These are phyloP conservation scores for Coniochaeta sp. DNA, from an alignment of 2,329 filamentous ascomycete genomes.

Conservation along the genomic window DNA sequence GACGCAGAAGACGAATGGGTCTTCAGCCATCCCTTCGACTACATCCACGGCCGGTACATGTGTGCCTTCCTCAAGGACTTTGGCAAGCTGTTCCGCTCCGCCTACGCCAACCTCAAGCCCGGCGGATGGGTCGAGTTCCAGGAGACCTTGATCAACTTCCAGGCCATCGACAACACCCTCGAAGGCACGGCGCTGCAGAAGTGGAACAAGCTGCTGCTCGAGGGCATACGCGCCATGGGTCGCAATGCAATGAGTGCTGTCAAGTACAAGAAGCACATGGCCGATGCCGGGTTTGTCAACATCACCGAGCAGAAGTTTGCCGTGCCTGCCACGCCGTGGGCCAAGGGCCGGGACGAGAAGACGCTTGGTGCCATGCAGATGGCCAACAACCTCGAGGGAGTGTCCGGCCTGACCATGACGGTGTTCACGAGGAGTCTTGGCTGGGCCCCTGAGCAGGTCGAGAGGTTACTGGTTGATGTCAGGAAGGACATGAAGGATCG, in stretches of 20 bases:
- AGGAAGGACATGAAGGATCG: constrained; percentile 3
- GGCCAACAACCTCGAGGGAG: constrained; percentile 14
- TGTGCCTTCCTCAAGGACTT: constrained; percentile 14
- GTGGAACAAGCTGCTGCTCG: constrained; percentile 11
- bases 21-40: constrained; percentile 22
- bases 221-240: constrained; percentile 1
- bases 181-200: constrained; percentile 8
- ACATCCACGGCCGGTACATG: constrained; percentile 14
- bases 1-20: constrained; percentile 37
- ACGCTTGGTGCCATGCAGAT: constrained; percentile 13
- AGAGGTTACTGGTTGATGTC: constrained; percentile 4
- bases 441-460: constrained; percentile 4
- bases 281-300: constrained; percentile 11
- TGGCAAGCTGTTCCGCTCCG: constrained; percentile 11
- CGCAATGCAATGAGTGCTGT: background rate
- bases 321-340: constrained; percentile 13
- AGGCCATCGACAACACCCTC: constrained; percentile 11
- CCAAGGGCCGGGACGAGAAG: constrained; percentile 13
- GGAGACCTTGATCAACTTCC: constrained; percentile 5
- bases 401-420: constrained; percentile 14
- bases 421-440: constrained; percentile 12
- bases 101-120: constrained; percentile 12
- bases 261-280: constrained; percentile 10
- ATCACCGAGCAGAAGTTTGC: constrained; percentile 11
- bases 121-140: constrained; percentile 18